A percentile compares a stretch with the other conserved stretches of the same genome.
These are phyloP conservation scores for Quercus tomentella DNA, from an alignment of 331 rosid genomes.

Conservation along the genomic window DNA sequence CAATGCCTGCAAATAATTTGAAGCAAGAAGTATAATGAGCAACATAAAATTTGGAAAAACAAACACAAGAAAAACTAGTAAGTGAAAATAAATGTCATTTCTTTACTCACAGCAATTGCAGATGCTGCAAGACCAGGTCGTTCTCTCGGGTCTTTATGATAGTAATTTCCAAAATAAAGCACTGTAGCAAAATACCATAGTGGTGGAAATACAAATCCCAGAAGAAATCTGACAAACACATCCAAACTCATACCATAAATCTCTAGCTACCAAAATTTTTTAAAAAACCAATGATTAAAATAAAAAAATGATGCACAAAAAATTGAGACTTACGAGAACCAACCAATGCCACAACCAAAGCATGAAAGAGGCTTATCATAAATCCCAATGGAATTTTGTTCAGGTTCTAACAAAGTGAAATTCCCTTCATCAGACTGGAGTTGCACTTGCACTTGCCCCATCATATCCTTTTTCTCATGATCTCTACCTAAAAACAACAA, in stretches of 20 bases:
- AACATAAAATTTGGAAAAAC: too few species aligned
- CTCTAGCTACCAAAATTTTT: too few species aligned
- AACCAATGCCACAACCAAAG: conserved; percentile 39
- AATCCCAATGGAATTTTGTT: conserved; percentile 12
- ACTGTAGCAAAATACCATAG: conserved; percentile 32
- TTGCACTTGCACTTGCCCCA: conserved; percentile 1
- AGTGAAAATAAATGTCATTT: too few species aligned
- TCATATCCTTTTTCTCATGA: not conserved
- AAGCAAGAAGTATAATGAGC: not conserved
- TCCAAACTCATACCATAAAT: too few species aligned
- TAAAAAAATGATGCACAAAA: not conserved
- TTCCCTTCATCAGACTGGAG: conserved; percentile 10
- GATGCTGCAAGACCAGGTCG: conserved; percentile 38
- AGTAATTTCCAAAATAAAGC: conserved; percentile 26
- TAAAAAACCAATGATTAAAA: too few species aligned
- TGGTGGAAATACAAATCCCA: conserved; percentile 41
- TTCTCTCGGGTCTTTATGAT: conserved; percentile 31
- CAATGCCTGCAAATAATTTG: conserved; percentile 28
- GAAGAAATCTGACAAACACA: conserved; percentile 18
- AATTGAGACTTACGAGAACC: conserved; percentile 29
- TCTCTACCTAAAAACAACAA: conserved; percentile 5
- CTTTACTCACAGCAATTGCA: conserved; percentile 30
- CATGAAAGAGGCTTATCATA: conserved; percentile 30
- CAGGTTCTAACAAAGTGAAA: not conserved
- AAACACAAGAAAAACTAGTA: too few species aligned